These are phyloP conservation scores for Cladosporium velox DNA, from an alignment of 2,329 filamentous ascomycete species.

Conservation along the genomic window DNA sequence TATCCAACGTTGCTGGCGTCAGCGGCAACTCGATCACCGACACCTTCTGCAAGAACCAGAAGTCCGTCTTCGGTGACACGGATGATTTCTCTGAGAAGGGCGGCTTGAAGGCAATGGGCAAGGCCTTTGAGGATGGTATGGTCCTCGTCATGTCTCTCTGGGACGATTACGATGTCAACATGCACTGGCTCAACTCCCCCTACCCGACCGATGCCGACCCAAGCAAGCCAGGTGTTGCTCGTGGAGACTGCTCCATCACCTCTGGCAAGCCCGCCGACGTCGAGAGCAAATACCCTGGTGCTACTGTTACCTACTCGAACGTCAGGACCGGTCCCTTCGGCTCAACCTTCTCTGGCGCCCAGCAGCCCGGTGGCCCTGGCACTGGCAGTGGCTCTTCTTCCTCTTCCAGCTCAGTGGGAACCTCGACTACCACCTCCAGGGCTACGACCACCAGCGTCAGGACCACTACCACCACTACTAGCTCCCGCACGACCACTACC, in stretches of 20 bases:
- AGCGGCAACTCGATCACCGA: constrained; percentile 58
- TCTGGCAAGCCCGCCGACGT: constrained; percentile 57
- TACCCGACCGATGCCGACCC: constrained; percentile 30
- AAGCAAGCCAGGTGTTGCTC: constrained; percentile 41
- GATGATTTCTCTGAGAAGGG: constrained; percentile 57
- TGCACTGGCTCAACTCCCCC: constrained; percentile 69
- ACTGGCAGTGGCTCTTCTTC: constrained; percentile 24
- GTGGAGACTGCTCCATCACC: constrained; percentile 57
- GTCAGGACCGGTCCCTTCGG: constrained; percentile 64
- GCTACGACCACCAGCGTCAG: constrained; percentile 15
- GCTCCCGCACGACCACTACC: constrained; percentile 9
- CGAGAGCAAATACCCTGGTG: constrained; percentile 48
- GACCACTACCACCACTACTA: constrained; percentile 12
- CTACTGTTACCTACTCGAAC: constrained; percentile 57
- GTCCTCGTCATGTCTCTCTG: constrained; percentile 66
- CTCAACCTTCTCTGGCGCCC: constrained; percentile 45
- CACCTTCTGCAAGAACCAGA: constrained; percentile 54
- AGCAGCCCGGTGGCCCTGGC: constrained; percentile 7
- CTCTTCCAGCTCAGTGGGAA: constrained; percentile 19
- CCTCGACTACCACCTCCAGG: constrained; percentile 9
- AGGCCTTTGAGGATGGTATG: constrained; percentile 60
- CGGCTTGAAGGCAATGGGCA: constrained; percentile 57
- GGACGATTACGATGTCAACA: constrained; percentile 68
- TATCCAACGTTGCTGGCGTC: constrained; percentile 47
- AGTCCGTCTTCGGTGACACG: constrained; percentile 36